Base-by-base conservation (phyloP, 345 rosid genomes). In the Mangifera indica region DNA sequence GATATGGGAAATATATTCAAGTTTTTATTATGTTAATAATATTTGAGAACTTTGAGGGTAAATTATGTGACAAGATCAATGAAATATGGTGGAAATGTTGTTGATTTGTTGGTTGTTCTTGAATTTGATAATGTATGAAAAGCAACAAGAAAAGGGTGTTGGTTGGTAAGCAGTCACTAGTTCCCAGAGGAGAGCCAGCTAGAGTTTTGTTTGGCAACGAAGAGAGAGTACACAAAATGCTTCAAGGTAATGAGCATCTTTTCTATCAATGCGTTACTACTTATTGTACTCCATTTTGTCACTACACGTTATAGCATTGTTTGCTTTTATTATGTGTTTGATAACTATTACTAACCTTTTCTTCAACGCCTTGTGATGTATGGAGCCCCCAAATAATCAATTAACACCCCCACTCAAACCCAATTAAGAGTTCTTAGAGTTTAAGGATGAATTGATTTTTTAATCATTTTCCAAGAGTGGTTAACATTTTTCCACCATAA, bases 141-240 rank as follows among this genome's bases (percentile, higher is more conserved):
- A 37, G n/a, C 44, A 48, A 65, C 60, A 32, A 44, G 37, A 44
- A 72, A 55, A 57, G 77, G 77, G 48, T 80, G 83, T 72, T 77
- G 62, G 83, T 49, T 67, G 82, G 78, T 73, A 57, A 60, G 51
- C 52, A 72, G 59, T 62, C 79, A 62, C 56, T 55, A 61, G 63
- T 60, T 71, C 77, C 74, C 53, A 74, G 11, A 21, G 72, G 1
- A 24, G 54, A 76, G 57, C 59, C 73, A 26, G 61, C 21, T 17
- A 45, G 10, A 20, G 9, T 11, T 48, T 37, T 5, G 54, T 53
- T 54, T 77, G 12, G 21, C 37, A 4, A 9, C 21, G 21, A 46
- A 54, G 49, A 55, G 14, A 64, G 15, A 20, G 24, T 5, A 14
- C 24, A 63, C 56, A 63, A 62, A 24, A 44, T 12, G n/a, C 44